Base-by-base conservation (phyloP, 2,329 filamentous ascomycete genomes). In the Alternaria arborescens region DNA sequence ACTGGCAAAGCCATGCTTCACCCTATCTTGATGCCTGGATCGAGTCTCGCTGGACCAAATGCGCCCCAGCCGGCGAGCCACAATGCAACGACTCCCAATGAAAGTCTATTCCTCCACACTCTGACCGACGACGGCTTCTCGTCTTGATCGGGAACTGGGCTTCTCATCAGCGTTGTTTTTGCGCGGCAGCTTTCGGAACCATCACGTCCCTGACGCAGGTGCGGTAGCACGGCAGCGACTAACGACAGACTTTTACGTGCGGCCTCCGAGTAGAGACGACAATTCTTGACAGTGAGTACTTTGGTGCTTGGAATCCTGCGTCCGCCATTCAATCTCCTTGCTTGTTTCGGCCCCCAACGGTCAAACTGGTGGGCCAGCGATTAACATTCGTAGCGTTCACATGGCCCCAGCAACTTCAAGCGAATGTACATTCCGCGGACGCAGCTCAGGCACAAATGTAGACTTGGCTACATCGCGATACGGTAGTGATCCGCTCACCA, bases 61-160 rank as follows among this genome's bases (percentile, higher is more conserved):
- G 65, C 71, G 70, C 71, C 72, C 64, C 69, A 65, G 67, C 55
- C 67, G 60, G 65, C 68, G 61, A 68, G 59, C 58, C 28, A 61
- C 61, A 46, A 52, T 48, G 63, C 55, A 53, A 52, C 50, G 12
- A 22, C 42, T 41, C 66, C 70, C 71, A 72, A 72, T 73, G 53
- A 62, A 64, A 60, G 47, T 61, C 53, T 14, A 47, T 44, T 52
- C 60, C 61, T 58, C 57, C 69, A 69, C 65, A 60, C 58, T 65
- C 55, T 62, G 59, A 52, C 47, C 57, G 38, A 30, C 60, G 20
- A 26, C 8, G 44, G 61, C 60, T 66, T 57, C 43, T 55, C 52
- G 56, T 70, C 66, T 65, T 60, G 36, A 68, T 66, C 59, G 62
- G 63, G 58, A 52, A 52, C 43, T 62, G 55, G 64, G 52, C 63